A percentile compares a stretch with the other conserved stretches of the same genome.
These are phyloP conservation scores for Mortierella sp. DNA, from an alignment of 371 early-diverging fungal genomes.

Conservation along the genomic window DNA sequence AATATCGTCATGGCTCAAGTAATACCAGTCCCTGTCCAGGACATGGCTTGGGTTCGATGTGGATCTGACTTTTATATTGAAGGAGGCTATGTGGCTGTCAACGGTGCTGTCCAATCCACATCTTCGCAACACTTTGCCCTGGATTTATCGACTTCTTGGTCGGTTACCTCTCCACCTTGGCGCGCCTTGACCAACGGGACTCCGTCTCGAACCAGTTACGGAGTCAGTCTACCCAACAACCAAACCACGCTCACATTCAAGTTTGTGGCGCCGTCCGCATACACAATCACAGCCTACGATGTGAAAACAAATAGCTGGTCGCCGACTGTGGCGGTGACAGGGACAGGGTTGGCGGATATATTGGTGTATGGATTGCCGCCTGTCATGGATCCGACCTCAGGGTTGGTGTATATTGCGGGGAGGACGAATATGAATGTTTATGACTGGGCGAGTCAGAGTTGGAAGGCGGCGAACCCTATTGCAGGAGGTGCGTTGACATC, in stretches of 20 bases:
- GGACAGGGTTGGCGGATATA: neutral
- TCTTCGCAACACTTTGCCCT: conserved; percentile 11
- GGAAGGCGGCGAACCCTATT: neutral
- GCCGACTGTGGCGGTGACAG: neutral
- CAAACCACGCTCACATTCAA: conserved; percentile 19
- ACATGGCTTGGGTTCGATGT: conserved; percentile 13
- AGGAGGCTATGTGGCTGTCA: conserved; percentile 23
- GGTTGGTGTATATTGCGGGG: conserved; percentile 18
- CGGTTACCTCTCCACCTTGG: conserved; percentile 17
- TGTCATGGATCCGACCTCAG: conserved; percentile 17
- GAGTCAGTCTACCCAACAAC: conserved; percentile 5
- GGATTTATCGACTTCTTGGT: conserved; percentile 15
- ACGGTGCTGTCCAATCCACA: neutral
- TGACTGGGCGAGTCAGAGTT: neutral
- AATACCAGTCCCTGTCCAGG: conserved; percentile 8
- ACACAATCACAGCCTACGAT: neutral
- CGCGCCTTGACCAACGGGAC: conserved; percentile 10
- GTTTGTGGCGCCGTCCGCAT: neutral
- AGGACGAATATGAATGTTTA: neutral
- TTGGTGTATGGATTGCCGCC: neutral
- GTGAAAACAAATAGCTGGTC: neutral
- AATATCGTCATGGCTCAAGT: conserved; percentile 13
- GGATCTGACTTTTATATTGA: conserved; percentile 9
- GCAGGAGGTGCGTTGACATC: neutral
- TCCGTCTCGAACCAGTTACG: neutral